A percentile compares a stretch with the other conserved stretches of the same genome.
Conservation (phyloP, 768 basidiomycete species). For the Epithele typhae region DNA sequence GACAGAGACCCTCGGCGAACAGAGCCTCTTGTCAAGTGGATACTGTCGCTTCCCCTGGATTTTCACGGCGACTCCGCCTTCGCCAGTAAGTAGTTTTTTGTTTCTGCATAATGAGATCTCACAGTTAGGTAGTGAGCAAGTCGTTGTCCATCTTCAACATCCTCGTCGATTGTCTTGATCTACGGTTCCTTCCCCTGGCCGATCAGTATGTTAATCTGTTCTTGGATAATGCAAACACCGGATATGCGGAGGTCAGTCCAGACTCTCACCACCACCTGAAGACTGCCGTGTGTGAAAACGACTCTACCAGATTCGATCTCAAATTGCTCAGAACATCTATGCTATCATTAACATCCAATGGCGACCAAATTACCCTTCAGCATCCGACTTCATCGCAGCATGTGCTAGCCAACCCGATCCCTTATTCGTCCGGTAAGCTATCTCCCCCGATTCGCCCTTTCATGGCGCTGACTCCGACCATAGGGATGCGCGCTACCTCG, state of each 20-base stretch:
- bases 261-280: too few relatives aligned
- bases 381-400: conserved; percentile 48
- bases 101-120: conserved; percentile 4
- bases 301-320: conserved; percentile 52
- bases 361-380: conserved; percentile 61
- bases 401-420: conserved; percentile 53
- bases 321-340: conserved; percentile 64
- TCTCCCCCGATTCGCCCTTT: too few relatives aligned
- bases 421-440: conserved; percentile 50
- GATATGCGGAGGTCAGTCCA: conserved; percentile 77
- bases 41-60: conserved; percentile 71
- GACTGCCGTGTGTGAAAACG: too few relatives aligned
- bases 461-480: neutral
- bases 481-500: conserved; percentile 54
- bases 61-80: conserved; percentile 86
- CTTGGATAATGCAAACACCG: conserved; percentile 73
- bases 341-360: conserved; percentile 57
- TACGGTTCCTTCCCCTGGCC: conserved; percentile 62
- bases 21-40: conserved; percentile 70
- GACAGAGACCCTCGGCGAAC: conserved; percentile 80
- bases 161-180: conserved; percentile 60
- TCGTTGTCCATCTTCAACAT: conserved; percentile 62
- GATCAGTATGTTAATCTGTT: conserved; percentile 66
- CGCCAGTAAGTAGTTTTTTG: conserved; percentile 49
- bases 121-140: conserved; percentile 59